Percentiles rank a stretch among this genome's conserved stretches.
Conservation (phyloP, 2,329 filamentous ascomycete genomes). For the Arthrobotrys iridis region DNA sequence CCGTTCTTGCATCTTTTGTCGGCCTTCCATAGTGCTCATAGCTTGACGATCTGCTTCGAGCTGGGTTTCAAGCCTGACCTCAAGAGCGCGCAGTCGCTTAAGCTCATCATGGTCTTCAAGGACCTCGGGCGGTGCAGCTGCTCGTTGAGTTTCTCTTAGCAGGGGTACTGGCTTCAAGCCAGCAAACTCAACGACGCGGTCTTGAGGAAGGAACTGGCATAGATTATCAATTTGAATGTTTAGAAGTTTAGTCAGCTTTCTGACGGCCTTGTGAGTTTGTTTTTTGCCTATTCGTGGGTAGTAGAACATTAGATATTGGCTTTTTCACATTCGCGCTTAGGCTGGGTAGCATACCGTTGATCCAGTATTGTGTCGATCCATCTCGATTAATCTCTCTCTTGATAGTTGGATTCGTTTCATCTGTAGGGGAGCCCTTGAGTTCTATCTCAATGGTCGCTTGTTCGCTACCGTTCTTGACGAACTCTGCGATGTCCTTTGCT, state of each 20-base stretch:
- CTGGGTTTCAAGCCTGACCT: slow-evolving; percentile 72
- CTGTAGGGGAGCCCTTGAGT: slow-evolving; percentile 72
- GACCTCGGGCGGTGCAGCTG: slow-evolving; percentile 84
- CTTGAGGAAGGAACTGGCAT: slow-evolving; percentile 95
- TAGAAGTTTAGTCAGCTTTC: slow-evolving; percentile 72
- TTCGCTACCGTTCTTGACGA: slow-evolving; percentile 86
- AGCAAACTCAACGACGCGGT: slow-evolving; percentile 94
- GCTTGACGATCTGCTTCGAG: slow-evolving; percentile 62
- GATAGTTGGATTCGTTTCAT: slow-evolving; percentile 75
- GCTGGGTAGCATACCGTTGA: slow-evolving; percentile 71
- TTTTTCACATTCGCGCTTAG: background rate
- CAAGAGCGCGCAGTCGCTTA: slow-evolving; percentile 74
- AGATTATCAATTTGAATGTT: slow-evolving; percentile 97
- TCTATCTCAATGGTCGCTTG: slow-evolving; percentile 90
- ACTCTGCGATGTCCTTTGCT: slow-evolving; percentile 84
- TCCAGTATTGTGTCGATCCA: slow-evolving; percentile 79
- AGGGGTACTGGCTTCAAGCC: slow-evolving; percentile 82
- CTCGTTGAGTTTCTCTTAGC: slow-evolving; percentile 84
- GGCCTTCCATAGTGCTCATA: slow-evolving; percentile 68
- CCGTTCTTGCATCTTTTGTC: slow-evolving; percentile 77
- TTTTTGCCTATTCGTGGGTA: slow-evolving; percentile 22
- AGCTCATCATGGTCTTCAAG: slow-evolving; percentile 79
- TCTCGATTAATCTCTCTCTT: slow-evolving; percentile 82
- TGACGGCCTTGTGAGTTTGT: slow-evolving; percentile 10
- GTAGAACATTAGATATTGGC: background rate